phyloP scores from a whole-genome alignment of 2,329 filamentous ascomycete species.

The Cladosporium sp. region DNA sequence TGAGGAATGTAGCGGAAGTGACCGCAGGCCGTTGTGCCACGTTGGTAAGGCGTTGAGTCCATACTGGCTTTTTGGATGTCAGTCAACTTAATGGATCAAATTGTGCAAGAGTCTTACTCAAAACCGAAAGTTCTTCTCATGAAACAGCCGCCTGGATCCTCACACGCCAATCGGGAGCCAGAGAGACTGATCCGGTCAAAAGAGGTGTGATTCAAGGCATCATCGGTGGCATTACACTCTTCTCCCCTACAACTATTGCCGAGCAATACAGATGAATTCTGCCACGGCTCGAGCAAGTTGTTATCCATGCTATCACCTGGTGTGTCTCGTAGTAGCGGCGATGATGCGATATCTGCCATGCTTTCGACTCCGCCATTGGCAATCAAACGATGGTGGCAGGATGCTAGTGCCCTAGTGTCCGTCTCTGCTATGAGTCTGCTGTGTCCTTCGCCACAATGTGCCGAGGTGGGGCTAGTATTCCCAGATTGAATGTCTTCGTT shows the following conservation, averaged over 20 bases:
- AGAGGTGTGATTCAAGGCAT: background rate
- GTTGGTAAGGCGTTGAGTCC: background rate
- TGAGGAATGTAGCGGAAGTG: conserved; percentile 92
- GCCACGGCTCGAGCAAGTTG: background rate
- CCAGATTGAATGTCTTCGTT: background rate
- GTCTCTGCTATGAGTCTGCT: background rate
- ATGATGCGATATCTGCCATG: background rate
- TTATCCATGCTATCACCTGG: background rate
- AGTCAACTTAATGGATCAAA: background rate
- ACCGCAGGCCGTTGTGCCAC: conserved; percentile 50
- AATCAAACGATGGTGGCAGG: background rate
- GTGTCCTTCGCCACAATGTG: background rate
- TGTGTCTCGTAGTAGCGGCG: background rate
- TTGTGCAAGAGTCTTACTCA: background rate
- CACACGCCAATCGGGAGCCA: background rate
- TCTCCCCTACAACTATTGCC: background rate
- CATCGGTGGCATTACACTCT: background rate
- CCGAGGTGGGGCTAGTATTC: background rate
- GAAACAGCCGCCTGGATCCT: background rate
- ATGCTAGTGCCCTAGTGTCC: background rate
- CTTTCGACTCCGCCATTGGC: background rate
- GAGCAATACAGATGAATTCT: background rate
- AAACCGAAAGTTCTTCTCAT: background rate
- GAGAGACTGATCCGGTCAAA: background rate
- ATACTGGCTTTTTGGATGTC: background rate